A percentile compares a stretch with the other conserved stretches of the same genome.
These are phyloP conservation scores for Theobroma cacao DNA, from an alignment of 345 rosid species.

Conservation along the genomic window DNA sequence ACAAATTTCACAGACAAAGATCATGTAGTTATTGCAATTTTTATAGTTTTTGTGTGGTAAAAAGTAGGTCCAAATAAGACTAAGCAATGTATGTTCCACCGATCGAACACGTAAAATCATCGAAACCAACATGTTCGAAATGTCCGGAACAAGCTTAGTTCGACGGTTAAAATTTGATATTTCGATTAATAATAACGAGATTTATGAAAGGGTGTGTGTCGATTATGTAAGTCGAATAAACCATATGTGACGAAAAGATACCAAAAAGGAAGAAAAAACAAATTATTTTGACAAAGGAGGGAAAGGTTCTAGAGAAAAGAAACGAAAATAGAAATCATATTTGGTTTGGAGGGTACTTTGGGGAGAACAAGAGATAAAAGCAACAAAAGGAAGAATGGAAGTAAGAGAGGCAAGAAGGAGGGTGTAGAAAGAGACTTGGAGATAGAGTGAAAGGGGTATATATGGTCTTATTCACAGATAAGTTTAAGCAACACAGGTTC, in stretches of 20 bases:
- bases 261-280: not conserved
- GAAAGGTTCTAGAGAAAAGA: not conserved
- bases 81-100: too few relatives aligned
- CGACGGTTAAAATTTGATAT: too few relatives aligned
- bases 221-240: too few relatives aligned
- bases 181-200: too few relatives aligned
- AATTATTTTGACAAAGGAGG: not conserved
- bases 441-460: not conserved
- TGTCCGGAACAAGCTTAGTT: too few relatives aligned
- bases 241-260: too few relatives aligned
- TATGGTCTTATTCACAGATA: not conserved
- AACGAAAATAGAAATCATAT: not conserved
- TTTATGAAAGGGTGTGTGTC: too few relatives aligned
- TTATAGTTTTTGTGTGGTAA: not conserved
- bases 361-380: not conserved
- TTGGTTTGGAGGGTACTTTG: not conserved
- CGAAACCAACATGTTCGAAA: too few relatives aligned
- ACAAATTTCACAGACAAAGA: not conserved
- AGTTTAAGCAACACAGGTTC: constrained; percentile 10
- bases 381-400: not conserved
- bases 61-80: not conserved
- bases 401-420: not conserved
- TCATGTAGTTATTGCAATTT: not conserved
- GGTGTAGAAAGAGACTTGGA: not conserved
- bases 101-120: too few relatives aligned